These are phyloP conservation scores for Tuber aestivum DNA, from an alignment of 495 filamentous ascomycete species.

Conservation along the genomic window DNA sequence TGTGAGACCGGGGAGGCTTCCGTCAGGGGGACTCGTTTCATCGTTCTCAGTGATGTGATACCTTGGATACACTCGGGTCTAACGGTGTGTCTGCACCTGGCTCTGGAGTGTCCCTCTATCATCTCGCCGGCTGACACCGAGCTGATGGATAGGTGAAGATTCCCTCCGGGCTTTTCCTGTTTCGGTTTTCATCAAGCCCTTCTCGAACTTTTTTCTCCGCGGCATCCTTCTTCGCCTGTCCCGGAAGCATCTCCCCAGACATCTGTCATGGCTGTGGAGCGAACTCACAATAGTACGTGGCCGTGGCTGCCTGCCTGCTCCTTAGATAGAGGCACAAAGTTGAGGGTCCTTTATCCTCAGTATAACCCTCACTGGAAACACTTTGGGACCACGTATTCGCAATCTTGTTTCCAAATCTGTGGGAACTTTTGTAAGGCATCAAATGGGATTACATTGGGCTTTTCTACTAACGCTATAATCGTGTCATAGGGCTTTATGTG, in stretches of 20 bases:
- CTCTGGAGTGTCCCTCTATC: background rate
- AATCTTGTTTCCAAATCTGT: background rate
- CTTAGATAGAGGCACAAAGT: background rate
- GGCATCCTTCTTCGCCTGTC: background rate
- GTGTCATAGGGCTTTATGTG: background rate
- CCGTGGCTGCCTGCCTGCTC: background rate
- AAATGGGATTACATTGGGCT: background rate
- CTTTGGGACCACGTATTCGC: background rate
- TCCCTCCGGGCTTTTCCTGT: background rate
- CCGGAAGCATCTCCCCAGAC: background rate
- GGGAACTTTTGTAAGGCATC: background rate
- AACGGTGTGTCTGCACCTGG: background rate
- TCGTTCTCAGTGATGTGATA: background rate
- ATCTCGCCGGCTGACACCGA: background rate
- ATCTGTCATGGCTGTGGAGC: background rate
- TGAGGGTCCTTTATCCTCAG: background rate
- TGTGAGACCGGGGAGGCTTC: background rate
- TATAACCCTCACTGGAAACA: background rate
- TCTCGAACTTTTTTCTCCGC: background rate
- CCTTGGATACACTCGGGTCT: background rate
- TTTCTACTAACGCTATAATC: background rate
- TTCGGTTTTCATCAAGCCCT: background rate
- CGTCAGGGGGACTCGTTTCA: background rate
- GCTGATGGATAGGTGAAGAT: background rate
- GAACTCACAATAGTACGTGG: background rate